These are phyloP conservation scores for Fusarium pilosicola DNA, from an alignment of 2,329 filamentous ascomycete genomes.

Conservation along the genomic window DNA sequence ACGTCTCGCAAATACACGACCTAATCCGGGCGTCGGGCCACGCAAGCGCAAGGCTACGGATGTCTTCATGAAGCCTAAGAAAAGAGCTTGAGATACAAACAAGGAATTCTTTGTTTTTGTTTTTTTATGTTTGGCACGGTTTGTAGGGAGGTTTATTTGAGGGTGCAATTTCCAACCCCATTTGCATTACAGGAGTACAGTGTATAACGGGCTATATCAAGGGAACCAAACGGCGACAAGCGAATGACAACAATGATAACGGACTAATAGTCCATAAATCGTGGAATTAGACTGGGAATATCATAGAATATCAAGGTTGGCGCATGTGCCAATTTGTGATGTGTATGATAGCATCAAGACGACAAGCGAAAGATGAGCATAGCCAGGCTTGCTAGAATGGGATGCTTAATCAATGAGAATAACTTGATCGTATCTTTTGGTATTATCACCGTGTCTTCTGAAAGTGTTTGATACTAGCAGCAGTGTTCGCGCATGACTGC, in stretches of 20 bases:
- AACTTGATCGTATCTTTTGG: slow-evolving; percentile 11
- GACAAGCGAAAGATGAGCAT: not conserved
- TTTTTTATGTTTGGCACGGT: not conserved
- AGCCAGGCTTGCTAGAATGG: slow-evolving; percentile 8
- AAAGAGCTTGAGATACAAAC: slow-evolving; percentile 38
- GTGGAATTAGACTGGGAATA: slow-evolving; percentile 4
- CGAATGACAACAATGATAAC: not conserved
- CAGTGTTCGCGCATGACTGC: not conserved
- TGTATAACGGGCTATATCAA: not conserved
- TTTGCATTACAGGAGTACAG: slow-evolving; percentile 6
- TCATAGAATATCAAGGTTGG: not conserved
- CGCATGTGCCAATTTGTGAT: not conserved
- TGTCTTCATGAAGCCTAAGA: slow-evolving; percentile 62
- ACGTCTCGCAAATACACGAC: slow-evolving; percentile 10
- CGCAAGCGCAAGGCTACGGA: slow-evolving; percentile 59
- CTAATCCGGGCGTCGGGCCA: slow-evolving; percentile 8
- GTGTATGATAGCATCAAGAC: not conserved
- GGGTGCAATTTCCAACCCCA: not conserved
- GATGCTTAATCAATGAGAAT: slow-evolving; percentile 9
- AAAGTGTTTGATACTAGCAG: not conserved
- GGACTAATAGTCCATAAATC: not conserved
- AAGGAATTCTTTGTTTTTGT: not conserved
- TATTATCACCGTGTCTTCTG: slow-evolving; percentile 8
- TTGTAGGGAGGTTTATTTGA: not conserved
- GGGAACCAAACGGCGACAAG: not conserved